A percentile compares a stretch with the other conserved stretches of the same genome.
These are phyloP conservation scores for Trametes maxima DNA, from an alignment of 768 basidiomycete species.

Conservation along the genomic window DNA sequence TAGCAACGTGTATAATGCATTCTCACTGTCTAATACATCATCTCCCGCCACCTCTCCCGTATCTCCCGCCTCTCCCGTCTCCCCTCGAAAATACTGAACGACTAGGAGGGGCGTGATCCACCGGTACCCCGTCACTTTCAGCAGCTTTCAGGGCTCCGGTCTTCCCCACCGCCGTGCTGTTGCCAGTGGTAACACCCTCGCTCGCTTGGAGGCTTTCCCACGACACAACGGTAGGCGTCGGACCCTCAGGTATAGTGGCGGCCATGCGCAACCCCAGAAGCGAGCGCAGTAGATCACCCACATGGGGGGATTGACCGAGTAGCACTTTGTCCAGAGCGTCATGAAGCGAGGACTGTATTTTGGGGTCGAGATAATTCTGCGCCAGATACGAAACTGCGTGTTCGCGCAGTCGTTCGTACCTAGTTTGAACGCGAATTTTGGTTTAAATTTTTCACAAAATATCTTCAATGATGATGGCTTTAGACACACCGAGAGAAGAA, in stretches of 20 bases:
- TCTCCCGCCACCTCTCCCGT: too few species aligned
- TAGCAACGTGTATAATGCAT: too few species aligned
- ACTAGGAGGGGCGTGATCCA: too few species aligned
- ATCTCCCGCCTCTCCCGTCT: too few species aligned
- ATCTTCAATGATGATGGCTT: not conserved
- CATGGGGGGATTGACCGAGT: constrained; percentile 15
- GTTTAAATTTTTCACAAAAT: not conserved
- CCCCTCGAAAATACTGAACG: too few species aligned
- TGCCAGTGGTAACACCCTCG: too few species aligned
- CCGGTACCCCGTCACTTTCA: too few species aligned
- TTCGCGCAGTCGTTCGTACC: constrained; percentile 21
- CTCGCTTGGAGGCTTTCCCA: too few species aligned
- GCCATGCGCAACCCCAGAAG: constrained; percentile 10
- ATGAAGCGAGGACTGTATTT: constrained; percentile 2
- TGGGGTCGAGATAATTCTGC: not conserved
- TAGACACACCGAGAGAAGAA: constrained; percentile 27
- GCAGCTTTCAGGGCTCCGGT: too few species aligned
- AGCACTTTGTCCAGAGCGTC: constrained; percentile 5
- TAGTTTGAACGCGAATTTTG: not conserved
- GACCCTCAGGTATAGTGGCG: not conserved
- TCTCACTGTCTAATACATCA: too few species aligned
- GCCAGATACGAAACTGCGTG: constrained; percentile 17
- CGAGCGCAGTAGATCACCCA: constrained; percentile 9
- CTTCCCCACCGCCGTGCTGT: too few species aligned
- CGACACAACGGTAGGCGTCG: too few species aligned